Percentiles rank a stretch among this genome's conserved stretches.
Evolutionary conservation across 2,329 filamentous ascomycete species (phyloP).

Genomic region (Sporothrix mexicana): DNA sequence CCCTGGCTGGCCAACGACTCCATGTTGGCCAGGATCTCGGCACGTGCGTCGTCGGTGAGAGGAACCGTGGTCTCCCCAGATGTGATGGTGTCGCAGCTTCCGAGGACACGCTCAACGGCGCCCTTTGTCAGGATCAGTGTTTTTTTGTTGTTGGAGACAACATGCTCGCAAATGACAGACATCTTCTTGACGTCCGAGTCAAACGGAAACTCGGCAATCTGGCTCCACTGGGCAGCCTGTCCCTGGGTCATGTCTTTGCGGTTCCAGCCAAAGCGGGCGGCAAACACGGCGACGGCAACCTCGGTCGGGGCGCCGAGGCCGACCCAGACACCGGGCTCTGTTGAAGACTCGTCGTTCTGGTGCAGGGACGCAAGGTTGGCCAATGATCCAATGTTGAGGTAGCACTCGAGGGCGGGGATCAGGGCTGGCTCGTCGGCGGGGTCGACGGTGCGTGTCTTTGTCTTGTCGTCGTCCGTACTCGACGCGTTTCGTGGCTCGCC

Average conservation of each 20-base stretch:
- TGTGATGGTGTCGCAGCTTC: background rate
- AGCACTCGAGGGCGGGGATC: slow-evolving; percentile 53
- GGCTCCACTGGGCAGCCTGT: slow-evolving; percentile 60
- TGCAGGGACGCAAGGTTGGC: slow-evolving; percentile 68
- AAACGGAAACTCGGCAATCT: slow-evolving; percentile 75
- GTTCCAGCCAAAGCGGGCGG: slow-evolving; percentile 66
- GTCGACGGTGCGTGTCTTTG: too few relatives aligned
- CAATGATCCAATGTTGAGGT: slow-evolving; percentile 63
- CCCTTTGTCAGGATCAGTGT: slow-evolving; percentile 53
- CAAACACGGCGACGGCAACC: slow-evolving; percentile 76
- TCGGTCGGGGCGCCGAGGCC: slow-evolving; percentile 75
- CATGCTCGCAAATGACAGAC: slow-evolving; percentile 71
- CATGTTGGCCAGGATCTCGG: slow-evolving; percentile 59
- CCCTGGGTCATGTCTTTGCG: slow-evolving; percentile 56
- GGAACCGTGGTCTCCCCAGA: slow-evolving; percentile 39
- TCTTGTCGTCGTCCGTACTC: background rate
- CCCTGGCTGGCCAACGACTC: slow-evolving; percentile 68
- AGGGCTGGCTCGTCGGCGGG: slow-evolving; percentile 41
- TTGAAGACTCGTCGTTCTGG: slow-evolving; percentile 51
- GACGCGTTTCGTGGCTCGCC: background rate
- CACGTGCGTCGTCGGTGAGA: slow-evolving; percentile 46
- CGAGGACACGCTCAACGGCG: slow-evolving; percentile 63
- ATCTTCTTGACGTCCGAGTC: slow-evolving; percentile 80
- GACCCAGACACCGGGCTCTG: slow-evolving; percentile 57
- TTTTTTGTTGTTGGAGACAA: background rate